These are phyloP conservation scores for Clarkia xantiana DNA, from an alignment of 345 rosid species.

Conservation along the genomic window DNA sequence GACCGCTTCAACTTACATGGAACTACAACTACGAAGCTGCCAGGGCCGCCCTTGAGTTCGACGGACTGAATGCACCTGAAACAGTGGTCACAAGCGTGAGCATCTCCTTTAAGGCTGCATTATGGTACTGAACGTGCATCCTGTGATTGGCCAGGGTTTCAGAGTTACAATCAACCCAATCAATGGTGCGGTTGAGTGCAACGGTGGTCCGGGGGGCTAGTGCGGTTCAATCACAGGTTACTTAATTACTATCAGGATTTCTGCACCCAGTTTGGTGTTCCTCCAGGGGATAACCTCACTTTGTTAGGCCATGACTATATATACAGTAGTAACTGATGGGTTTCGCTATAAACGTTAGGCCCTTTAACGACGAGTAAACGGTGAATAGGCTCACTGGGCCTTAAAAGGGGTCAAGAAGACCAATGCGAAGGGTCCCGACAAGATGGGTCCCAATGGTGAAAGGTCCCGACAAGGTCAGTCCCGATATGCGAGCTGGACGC, in stretches of 20 bases:
- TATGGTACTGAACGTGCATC: constrained; percentile 48
- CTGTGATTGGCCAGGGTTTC: constrained; percentile 31
- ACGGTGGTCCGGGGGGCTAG: constrained; percentile 14
- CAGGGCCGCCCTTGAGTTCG: constrained; percentile 20
- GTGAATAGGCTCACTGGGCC: too few species aligned
- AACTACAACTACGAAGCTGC: constrained; percentile 42
- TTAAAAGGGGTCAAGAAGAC: too few species aligned
- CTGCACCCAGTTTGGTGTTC: constrained; percentile 12
- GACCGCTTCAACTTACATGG: constrained; percentile 44
- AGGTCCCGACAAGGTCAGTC: too few species aligned
- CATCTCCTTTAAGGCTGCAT: constrained; percentile 28
- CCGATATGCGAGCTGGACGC: too few species aligned
- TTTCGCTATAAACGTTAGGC: too few species aligned
- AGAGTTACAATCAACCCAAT: constrained; percentile 36
- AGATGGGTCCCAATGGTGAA: too few species aligned
- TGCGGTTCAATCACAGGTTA: constrained; percentile 22
- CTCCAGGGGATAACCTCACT: constrained; percentile 2
- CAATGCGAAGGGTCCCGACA: too few species aligned
- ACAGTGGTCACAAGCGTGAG: constrained; percentile 20
- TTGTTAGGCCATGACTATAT: too few species aligned
- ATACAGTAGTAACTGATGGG: too few species aligned
- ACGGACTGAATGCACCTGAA: constrained; percentile 28
- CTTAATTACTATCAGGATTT: constrained; percentile 24
- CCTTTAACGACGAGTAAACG: too few species aligned
- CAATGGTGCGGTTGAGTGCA: constrained; percentile 34